Evolutionary conservation across 2,329 filamentous ascomycete species (phyloP).

Genomic region (Xylariaceae sp.): DNA sequence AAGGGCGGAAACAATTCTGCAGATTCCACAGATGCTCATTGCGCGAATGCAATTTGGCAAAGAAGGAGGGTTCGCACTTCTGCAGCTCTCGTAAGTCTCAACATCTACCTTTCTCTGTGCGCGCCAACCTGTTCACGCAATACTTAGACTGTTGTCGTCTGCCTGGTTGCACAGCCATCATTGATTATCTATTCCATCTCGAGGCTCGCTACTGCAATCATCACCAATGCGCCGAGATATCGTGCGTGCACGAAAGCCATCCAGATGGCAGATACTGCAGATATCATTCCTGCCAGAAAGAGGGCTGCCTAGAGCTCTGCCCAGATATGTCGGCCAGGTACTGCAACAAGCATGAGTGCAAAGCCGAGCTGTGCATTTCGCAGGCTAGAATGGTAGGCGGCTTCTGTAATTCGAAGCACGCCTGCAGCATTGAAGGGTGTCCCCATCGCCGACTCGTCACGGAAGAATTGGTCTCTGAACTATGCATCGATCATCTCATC

Average conservation of each 20-base stretch:
- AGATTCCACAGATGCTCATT: not conserved
- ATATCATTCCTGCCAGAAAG: not conserved
- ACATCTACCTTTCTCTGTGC: not conserved
- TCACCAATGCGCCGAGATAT: not conserved
- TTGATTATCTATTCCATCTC: not conserved
- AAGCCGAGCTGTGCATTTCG: not conserved
- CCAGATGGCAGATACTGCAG: not conserved
- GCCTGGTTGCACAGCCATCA: not conserved
- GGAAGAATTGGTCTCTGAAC: not conserved
- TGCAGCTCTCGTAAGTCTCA: not conserved
- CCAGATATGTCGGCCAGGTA: not conserved
- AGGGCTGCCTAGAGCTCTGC: not conserved
- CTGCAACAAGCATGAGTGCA: not conserved
- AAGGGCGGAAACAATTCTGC: not conserved
- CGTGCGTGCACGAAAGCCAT: not conserved
- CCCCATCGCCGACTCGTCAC: not conserved
- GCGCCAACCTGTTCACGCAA: not conserved
- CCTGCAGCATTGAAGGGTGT: not conserved
- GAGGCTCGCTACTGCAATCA: not conserved
- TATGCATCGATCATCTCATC: not conserved
- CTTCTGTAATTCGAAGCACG: not conserved
- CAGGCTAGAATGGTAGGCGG: not conserved
- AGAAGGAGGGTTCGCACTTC: not conserved
- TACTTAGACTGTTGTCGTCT: not conserved
- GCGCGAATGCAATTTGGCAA: not conserved